These are phyloP conservation scores for Coprinopsis strossmayeri DNA, from an alignment of 768 basidiomycete species.

Conservation along the genomic window DNA sequence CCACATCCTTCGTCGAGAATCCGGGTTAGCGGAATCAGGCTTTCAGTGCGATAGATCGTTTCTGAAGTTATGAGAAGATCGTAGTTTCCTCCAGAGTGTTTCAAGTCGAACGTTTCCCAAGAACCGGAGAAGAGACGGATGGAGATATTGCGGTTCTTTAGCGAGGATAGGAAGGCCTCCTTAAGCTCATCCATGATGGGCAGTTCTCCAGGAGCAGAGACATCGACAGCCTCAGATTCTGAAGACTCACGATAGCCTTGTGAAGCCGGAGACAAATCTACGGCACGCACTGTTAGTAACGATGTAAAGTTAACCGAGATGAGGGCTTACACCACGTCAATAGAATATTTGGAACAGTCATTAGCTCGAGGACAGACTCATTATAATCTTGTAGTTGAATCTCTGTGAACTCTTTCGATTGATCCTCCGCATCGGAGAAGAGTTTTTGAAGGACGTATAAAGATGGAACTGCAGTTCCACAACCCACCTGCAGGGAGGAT, in stretches of 20 bases:
- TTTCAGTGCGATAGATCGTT: conserved; percentile 78
- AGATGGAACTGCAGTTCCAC: conserved; percentile 86
- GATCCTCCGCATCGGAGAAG: conserved; percentile 29
- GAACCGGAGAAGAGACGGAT: conserved; percentile 78
- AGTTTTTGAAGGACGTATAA: conserved; percentile 63
- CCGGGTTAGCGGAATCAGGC: conserved; percentile 31
- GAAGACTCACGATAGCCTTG: conserved; percentile 32
- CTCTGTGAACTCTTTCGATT: conserved; percentile 28
- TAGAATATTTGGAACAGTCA: conserved; percentile 73
- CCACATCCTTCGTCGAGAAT: conserved; percentile 51
- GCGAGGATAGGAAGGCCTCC: conserved; percentile 54
- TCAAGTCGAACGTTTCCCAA: conserved; percentile 56
- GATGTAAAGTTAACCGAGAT: neutral
- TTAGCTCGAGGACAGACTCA: conserved; percentile 66
- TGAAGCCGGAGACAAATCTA: conserved; percentile 61
- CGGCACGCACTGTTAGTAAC: neutral
- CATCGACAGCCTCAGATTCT: conserved; percentile 26
- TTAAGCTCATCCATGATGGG: conserved; percentile 60
- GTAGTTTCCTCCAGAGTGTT: conserved; percentile 34
- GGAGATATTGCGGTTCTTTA: conserved; percentile 45
- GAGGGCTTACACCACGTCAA: conserved; percentile 71
- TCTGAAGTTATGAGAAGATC: conserved; percentile 84
- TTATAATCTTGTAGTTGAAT: conserved; percentile 94
- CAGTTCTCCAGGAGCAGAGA: conserved; percentile 46
- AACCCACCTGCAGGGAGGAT: conserved; percentile 62